Evolutionary conservation across 1,284 basidiomycete species (phyloP), one percentile per base, ranked within the genome.

Genomic region (Schizophyllum amplum): DNA sequence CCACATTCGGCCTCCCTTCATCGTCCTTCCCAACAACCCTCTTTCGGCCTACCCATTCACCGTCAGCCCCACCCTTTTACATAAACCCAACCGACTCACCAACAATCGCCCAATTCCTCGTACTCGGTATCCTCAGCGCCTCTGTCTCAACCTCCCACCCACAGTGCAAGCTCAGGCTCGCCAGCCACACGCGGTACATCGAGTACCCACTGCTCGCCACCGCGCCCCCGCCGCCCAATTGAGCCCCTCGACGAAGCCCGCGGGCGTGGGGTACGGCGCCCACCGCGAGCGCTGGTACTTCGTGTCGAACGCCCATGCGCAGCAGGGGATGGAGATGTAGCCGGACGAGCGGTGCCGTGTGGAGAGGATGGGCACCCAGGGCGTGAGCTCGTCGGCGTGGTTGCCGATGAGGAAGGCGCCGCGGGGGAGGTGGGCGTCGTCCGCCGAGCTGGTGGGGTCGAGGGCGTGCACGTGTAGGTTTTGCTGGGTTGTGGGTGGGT

Each of bases 361-460:
- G 0, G 87, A 79, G 5, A 92, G 72, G 0, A 94, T 76, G 0
- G 92, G 87, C 4, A 92, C 71, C 92, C 92, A 95, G 0, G 92
- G 92, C 51, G 95, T 96, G 17, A 99, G 77, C 66, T 99, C 95
- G 71, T 99, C 95, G 0, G 95, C 90, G 69, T 99, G 95, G 71
- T 98, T 98, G 9, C 92, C 94, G 52, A 99, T 89, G 54, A 98
- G 71, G 71, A 97, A 98, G 1, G 78, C 72, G 0, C 78, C 83
- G 2, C 69, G 69, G 7, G 64, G 64, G 57, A 73, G 66, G 59
- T 67, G 68, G 6, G 58, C 53, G 33, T 53, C n/a, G n/a, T n/a
- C n/a, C n/a, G n/a, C n/a, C n/a, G n/a, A n/a, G n/a, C 22, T 25
- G 20, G 57, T 49, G 13, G 89, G 87, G 62, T 92, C 79, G 61